A percentile compares a stretch with the other conserved stretches of the same genome.
Conservation (phyloP, 2,329 filamentous ascomycete genomes). For the Xylariales sp. region DNA sequence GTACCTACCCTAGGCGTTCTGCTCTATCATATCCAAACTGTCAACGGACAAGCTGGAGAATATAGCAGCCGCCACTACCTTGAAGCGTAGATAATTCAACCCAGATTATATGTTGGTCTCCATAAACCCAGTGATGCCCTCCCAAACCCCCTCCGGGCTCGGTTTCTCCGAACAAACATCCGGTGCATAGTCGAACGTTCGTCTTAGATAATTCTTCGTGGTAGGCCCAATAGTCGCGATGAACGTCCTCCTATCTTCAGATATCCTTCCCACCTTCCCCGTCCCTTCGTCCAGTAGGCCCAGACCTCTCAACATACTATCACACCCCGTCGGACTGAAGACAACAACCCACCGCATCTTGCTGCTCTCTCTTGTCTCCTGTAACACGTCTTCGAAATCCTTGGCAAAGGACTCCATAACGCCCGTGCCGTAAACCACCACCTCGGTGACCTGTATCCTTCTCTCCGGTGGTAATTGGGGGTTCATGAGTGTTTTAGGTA, state of each 20-base stretch:
- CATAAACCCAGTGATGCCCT: conserved; percentile 51
- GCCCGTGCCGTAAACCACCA: conserved; percentile 81
- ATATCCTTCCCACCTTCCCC: conserved; percentile 28
- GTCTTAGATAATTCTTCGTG: conserved; percentile 68
- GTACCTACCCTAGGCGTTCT: too few species aligned
- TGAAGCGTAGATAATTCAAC: too few species aligned
- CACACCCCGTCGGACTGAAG: conserved; percentile 63
- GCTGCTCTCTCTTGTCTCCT: conserved; percentile 35
- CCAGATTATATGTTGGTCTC: too few species aligned
- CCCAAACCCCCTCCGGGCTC: conserved; percentile 71
- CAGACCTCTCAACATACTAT: conserved; percentile 52
- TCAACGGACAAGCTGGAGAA: too few species aligned
- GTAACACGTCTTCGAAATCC: conserved; percentile 55
- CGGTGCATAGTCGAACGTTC: conserved; percentile 61
- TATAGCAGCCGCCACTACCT: too few species aligned
- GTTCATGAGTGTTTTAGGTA: conserved; percentile 73
- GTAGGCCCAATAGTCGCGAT: conserved; percentile 92
- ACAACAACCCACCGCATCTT: conserved; percentile 67
- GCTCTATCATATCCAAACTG: too few species aligned
- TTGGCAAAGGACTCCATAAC: conserved; percentile 73
- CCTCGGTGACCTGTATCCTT: conserved; percentile 67
- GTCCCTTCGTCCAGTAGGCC: conserved; percentile 45
- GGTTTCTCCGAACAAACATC: conserved; percentile 80
- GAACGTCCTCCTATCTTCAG: conserved; percentile 33
- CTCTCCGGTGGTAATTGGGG: conserved; percentile 39